Conservation (phyloP, 169 alveolate species). For the Plasmodium reichenowi region DNA sequence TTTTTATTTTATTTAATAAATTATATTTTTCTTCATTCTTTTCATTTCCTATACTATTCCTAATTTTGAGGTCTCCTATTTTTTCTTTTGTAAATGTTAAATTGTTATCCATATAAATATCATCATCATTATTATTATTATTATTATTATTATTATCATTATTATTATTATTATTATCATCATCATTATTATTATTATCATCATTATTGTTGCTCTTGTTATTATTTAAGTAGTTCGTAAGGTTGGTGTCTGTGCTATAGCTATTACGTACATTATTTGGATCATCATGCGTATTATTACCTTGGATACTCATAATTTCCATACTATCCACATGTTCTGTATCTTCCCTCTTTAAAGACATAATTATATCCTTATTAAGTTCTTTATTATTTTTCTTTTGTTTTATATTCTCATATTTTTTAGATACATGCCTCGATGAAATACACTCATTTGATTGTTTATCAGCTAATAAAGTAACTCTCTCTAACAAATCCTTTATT, state of each 20-base stretch:
- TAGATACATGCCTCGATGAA: neutral
- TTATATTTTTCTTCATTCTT: neutral
- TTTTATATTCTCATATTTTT: neutral
- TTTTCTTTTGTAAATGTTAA: neutral
- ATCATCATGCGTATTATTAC: too few relatives aligned
- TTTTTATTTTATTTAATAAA: conserved; percentile 23
- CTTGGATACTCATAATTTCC: too few relatives aligned
- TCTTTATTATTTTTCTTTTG: neutral
- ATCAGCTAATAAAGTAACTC: neutral
- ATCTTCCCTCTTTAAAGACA: too few relatives aligned
- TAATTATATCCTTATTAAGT: too few relatives aligned
- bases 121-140: neutral
- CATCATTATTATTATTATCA: neutral
- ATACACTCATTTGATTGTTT: neutral
- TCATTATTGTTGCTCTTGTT: neutral
- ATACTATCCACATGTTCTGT: too few relatives aligned
- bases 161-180: neutral
- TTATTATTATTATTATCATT: neutral
- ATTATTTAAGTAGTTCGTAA: too few relatives aligned
- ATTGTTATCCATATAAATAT: neutral
- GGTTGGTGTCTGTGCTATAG: too few relatives aligned
- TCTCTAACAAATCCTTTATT: conserved; percentile 23
- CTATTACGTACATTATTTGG: too few relatives aligned
- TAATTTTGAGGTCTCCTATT: neutral
- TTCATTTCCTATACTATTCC: neutral